Conservation (phyloP, 169 alveolate genomes). For the Plasmodium relictum region DNA sequence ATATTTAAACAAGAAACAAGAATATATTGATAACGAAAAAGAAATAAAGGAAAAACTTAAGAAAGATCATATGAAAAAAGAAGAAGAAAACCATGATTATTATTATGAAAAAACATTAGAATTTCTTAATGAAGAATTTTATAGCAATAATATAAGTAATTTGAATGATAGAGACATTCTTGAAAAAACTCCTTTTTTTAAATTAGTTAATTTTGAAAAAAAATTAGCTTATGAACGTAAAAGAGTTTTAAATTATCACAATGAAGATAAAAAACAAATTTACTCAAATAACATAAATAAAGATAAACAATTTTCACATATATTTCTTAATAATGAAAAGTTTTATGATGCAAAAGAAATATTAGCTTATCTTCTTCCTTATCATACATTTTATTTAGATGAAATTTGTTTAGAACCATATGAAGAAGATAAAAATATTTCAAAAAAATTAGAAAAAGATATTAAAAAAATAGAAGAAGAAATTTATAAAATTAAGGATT, state of each 20-base stretch:
- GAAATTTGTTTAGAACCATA: conserved; percentile 25
- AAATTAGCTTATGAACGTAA: conserved; percentile 50
- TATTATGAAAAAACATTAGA: conserved; percentile 46
- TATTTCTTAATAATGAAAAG: conserved; percentile 39
- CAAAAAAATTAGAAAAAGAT: conserved; percentile 14
- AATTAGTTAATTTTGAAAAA: conserved; percentile 54
- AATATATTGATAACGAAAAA: background rate
- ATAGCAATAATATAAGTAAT: background rate
- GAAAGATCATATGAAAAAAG: background rate
- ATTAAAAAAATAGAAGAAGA: conserved; percentile 30
- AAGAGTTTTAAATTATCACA: conserved; percentile 42
- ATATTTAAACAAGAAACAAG: background rate
- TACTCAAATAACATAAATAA: conserved; percentile 41
- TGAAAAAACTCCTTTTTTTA: conserved; percentile 54
- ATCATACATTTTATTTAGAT: conserved; percentile 59
- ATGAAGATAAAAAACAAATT: conserved; percentile 61
- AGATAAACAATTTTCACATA: conserved; percentile 68
- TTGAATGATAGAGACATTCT: conserved; percentile 16
- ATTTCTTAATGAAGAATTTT: conserved; percentile 36
- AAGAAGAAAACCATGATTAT: conserved; percentile 28
- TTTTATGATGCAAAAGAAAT: conserved; percentile 69
- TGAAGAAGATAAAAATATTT: conserved; percentile 11
- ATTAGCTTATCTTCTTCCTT: conserved; percentile 54
- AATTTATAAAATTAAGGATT: conserved; percentile 24
- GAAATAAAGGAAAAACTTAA: background rate